Base-by-base conservation (phyloP, 495 filamentous ascomycete genomes). In the Xylaria castorea region DNA sequence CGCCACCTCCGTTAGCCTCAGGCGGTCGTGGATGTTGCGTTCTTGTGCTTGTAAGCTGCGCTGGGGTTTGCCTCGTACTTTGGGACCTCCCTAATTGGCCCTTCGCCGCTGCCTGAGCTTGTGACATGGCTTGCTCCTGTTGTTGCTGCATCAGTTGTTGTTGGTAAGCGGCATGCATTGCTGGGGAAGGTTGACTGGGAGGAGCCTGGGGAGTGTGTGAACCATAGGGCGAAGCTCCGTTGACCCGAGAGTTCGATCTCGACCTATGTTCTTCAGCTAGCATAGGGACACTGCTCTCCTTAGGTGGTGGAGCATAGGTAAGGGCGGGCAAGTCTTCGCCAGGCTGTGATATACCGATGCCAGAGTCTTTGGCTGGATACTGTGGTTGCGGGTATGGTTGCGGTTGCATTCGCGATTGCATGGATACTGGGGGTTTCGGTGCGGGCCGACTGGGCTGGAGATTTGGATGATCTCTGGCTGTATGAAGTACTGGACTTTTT, bases 101-200 rank as follows among this genome's bases (percentile, higher is more conserved):
- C 44, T 80, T 81, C 85, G 86, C 82, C 66, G 83, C 80, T 18
- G 91, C 87, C 77, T 95, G 93, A 3, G 92, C 90, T 62, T 91
- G 91, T 6, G 88, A 86, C 87, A 94, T 90, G 25, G 91, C 89
- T 51, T 92, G 90, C 75, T 94, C 91, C 79, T 97, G 94, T 70
- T 87, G 85, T 71, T 97, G 93, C 69, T 87, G 86, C 80, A 87
- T 79, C 50, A 88, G 71, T 75, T 88, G 87, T 76, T 94, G 93
- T 79, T 95, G 93, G 78, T 95, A 95, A 2, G 77, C 74, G 12
- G 80, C 76, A 67, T 85, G 84, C 48, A 78, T 77, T 16, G 81
- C 77, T 14, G 76, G 73, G 25, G 74, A 75, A 50, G 74, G 64
- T 53, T 79, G 78, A 40, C 64, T 71, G 48, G 77, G 65, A 3